These are phyloP conservation scores for Phaeosphaeriaceae sp. DNA, from an alignment of 2,329 filamentous ascomycete genomes.

Conservation along the genomic window DNA sequence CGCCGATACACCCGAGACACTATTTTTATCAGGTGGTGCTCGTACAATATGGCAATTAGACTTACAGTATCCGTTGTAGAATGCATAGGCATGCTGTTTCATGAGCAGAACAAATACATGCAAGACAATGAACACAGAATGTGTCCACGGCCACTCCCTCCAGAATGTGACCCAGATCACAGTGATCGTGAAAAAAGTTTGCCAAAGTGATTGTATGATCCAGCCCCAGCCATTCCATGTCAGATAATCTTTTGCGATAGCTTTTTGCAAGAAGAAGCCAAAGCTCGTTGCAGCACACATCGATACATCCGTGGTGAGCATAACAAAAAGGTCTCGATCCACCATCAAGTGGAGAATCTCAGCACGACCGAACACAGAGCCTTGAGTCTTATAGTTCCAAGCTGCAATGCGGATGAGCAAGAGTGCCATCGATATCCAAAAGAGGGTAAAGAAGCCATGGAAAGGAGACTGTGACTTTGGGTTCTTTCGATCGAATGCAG, in stretches of 20 bases:
- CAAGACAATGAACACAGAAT: constrained; percentile 78
- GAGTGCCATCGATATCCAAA: constrained; percentile 73
- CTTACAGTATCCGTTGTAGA: constrained; percentile 75
- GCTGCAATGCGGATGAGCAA: constrained; percentile 72
- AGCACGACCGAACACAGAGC: constrained; percentile 73
- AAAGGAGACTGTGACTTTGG: constrained; percentile 72
- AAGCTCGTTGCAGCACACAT: constrained; percentile 73
- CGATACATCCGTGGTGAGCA: constrained; percentile 70
- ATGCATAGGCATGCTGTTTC: constrained; percentile 84
- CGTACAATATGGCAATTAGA: background rate
- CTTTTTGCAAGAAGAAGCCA: constrained; percentile 70
- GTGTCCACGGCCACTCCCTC: constrained; percentile 83
- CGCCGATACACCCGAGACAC: constrained; percentile 60
- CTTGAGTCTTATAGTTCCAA: constrained; percentile 73
- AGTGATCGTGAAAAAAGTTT: constrained; percentile 68
- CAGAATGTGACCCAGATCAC: constrained; percentile 72
- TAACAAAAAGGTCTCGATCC: constrained; percentile 58
- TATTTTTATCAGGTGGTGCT: background rate
- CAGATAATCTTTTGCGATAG: constrained; percentile 66
- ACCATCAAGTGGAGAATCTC: constrained; percentile 77
- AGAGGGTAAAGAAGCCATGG: constrained; percentile 80
- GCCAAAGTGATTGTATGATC: constrained; percentile 79
- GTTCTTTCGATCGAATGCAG: constrained; percentile 78
- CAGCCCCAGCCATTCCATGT: constrained; percentile 75
- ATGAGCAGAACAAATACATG: constrained; percentile 80